Evolutionary conservation across 2,329 filamentous ascomycete species (phyloP).

Genomic region (Calonectria honghensis): DNA sequence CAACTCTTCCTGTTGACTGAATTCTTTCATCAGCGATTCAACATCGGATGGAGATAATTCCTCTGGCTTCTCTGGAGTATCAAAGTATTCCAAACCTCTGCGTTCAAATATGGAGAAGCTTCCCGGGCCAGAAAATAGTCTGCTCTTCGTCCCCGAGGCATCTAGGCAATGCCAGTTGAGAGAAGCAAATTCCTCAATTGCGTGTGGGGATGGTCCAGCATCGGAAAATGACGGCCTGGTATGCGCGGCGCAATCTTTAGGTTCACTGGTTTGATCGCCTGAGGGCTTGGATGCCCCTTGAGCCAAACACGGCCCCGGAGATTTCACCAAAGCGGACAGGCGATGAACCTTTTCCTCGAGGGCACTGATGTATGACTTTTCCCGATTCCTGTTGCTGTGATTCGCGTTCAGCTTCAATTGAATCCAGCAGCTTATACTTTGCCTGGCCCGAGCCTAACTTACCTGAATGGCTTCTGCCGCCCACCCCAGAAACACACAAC

Average conservation of each 20-base stretch:
- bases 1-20: background rate
- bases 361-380: background rate
- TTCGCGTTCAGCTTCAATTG: background rate
- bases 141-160: background rate
- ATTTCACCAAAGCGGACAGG: background rate
- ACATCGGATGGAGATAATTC: background rate
- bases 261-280: too few species aligned
- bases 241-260: background rate
- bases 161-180: background rate
- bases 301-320: rapidly evolving
- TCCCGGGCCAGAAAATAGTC: background rate
- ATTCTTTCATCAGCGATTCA: background rate
- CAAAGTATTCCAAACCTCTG: background rate
- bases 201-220: background rate
- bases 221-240: background rate
- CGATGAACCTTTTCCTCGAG: background rate
- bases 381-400: background rate
- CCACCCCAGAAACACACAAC: background rate
- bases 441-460: background rate
- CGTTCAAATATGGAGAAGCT: background rate
- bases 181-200: background rate
- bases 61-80: background rate
- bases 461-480: background rate
- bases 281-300: background rate
- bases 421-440: too few species aligned